These are phyloP conservation scores for Amauroascus verrucosus DNA, from an alignment of 2,329 filamentous ascomycete species.

Conservation along the genomic window DNA sequence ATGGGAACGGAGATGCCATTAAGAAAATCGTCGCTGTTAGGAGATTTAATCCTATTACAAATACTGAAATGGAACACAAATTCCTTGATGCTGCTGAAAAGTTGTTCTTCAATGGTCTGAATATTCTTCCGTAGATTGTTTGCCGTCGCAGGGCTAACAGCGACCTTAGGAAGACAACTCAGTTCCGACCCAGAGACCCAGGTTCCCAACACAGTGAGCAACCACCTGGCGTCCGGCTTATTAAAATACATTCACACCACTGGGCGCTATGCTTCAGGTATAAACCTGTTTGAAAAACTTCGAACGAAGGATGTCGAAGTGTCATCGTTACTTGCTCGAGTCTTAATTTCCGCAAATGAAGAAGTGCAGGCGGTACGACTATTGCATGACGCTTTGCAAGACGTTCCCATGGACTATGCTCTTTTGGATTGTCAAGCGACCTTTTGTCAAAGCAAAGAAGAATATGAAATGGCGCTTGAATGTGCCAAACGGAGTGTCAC, in stretches of 20 bases:
- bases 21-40: constrained; percentile 96
- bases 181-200: constrained; percentile 96
- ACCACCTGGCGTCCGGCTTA: constrained; percentile 87
- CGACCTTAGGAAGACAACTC: constrained; percentile 69
- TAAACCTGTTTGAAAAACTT: constrained; percentile 96
- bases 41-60: constrained; percentile 94
- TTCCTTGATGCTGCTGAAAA: constrained; percentile 91
- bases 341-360: constrained; percentile 89
- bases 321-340: constrained; percentile 79
- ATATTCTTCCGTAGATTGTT: not conserved
- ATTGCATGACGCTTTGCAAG: constrained; percentile 76
- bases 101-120: constrained; percentile 77
- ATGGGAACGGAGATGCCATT: constrained; percentile 87
- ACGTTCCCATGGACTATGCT: constrained; percentile 94
- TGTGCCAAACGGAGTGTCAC: constrained; percentile 92
- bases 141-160: constrained; percentile 17
- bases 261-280: constrained; percentile 84
- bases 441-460: constrained; percentile 80
- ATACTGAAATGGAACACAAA: constrained; percentile 94
- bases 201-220: constrained; percentile 91
- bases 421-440: constrained; percentile 90
- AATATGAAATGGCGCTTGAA: constrained; percentile 75
- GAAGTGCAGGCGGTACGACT: constrained; percentile 91
- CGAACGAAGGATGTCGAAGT: constrained; percentile 85
- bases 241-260: constrained; percentile 93